These are phyloP conservation scores for Monilinia laxa DNA, from an alignment of 2,329 filamentous ascomycete genomes.

Conservation along the genomic window DNA sequence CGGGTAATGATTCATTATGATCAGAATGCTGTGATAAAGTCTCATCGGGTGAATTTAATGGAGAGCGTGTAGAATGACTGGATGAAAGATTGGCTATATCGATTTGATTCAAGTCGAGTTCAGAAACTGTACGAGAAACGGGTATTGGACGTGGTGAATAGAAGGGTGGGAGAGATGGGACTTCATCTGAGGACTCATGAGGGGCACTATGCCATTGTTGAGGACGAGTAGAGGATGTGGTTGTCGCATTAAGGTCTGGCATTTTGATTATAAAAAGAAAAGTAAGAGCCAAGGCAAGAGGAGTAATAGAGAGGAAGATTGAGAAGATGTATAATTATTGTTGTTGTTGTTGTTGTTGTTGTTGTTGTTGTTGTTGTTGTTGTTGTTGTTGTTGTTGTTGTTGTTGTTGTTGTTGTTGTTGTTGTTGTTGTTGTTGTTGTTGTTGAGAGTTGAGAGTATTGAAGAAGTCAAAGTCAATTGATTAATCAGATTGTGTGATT, in stretches of 20 bases:
- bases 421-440: too few species aligned
- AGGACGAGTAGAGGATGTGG: conserved; percentile 18
- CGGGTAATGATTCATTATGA: conserved; percentile 33
- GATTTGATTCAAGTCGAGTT: conserved; percentile 38
- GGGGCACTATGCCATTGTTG: conserved; percentile 26
- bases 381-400: too few species aligned
- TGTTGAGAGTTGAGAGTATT: too few species aligned
- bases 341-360: too few species aligned
- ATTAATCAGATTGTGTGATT: background rate
- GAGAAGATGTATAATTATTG: too few species aligned
- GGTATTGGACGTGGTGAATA: conserved; percentile 41
- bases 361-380: too few species aligned
- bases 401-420: too few species aligned
- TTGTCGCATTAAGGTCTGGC: conserved; percentile 26
- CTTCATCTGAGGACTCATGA: conserved; percentile 31
- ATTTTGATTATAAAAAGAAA: conserved; percentile 19
- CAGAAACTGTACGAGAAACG: conserved; percentile 40
- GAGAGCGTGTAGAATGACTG: conserved; percentile 21
- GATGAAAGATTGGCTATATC: conserved; percentile 24
- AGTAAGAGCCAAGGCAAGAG: background rate
- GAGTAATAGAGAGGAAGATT: background rate
- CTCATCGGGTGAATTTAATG: conserved; percentile 23
- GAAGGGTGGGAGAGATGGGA: conserved; percentile 39
- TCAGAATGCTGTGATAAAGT: conserved; percentile 10
- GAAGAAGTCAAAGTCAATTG: too few species aligned